Conservation (phyloP, 2,329 filamentous ascomycete genomes). For the Stagonosporopsis rhizophila region DNA sequence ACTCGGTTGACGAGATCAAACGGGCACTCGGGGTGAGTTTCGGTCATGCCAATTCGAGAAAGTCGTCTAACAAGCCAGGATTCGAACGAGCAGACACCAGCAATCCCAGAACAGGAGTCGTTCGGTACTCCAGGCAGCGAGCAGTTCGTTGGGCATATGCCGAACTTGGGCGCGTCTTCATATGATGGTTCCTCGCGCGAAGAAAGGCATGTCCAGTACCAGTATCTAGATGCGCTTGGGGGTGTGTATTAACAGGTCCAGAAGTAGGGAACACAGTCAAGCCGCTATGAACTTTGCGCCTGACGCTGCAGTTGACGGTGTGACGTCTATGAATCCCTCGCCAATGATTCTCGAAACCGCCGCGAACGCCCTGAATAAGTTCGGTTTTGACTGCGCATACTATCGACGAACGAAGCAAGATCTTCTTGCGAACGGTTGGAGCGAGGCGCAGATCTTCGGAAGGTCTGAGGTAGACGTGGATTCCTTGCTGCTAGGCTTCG, state of each 20-base stretch:
- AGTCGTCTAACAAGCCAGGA: slow-evolving; percentile 33
- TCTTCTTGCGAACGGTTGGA: slow-evolving; percentile 43
- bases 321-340: slow-evolving; percentile 28
- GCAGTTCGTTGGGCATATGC: slow-evolving; percentile 29
- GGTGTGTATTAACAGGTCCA: slow-evolving; percentile 27
- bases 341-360: slow-evolving; percentile 27
- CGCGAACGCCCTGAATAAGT: slow-evolving; percentile 36
- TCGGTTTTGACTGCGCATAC: slow-evolving; percentile 45
- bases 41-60: not conserved
- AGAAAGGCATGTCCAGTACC: slow-evolving; percentile 36
- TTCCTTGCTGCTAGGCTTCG: slow-evolving; percentile 43
- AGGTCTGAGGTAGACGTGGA: slow-evolving; percentile 45
- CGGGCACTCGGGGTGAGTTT: slow-evolving; percentile 45
- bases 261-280: slow-evolving; percentile 44
- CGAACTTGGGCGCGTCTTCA: slow-evolving; percentile 37
- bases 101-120: slow-evolving; percentile 35
- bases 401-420: slow-evolving; percentile 44
- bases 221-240: slow-evolving; percentile 5
- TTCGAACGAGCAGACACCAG: slow-evolving; percentile 27
- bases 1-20: slow-evolving; percentile 47
- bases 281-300: slow-evolving; percentile 36
- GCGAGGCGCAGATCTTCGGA: slow-evolving; percentile 43
- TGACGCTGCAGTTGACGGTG: slow-evolving; percentile 29
- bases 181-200: slow-evolving; percentile 45
- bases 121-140: slow-evolving; percentile 40